Base-by-base conservation (phyloP, 2,329 filamentous ascomycete genomes). In the Orbilia oligospora region DNA sequence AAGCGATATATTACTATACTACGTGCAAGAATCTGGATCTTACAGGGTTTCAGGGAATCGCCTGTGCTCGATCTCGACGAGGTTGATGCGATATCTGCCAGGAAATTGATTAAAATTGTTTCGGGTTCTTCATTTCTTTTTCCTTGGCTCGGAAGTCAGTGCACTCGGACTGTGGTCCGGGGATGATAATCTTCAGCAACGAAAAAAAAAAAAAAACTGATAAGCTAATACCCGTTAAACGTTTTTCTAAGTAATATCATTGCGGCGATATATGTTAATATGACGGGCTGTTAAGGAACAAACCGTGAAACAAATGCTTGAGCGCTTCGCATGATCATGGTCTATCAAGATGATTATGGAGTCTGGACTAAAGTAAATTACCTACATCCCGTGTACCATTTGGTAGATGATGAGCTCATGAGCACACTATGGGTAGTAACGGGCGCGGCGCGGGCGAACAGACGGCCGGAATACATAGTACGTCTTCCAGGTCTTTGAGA, bases 141-240 rank as follows among this genome's bases (percentile, higher is more conserved):
- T 44, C 24, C 53, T 63, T 63, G 46, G 33, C 67, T 41, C 56
- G 69, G 44, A 36, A 63, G 66, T 61, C 66, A 51, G 53, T 63
- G 67, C 67, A 49, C 44, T 71, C 53, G 22, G 33, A 38, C 41
- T 44, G 44, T 33, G 41, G 38, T 14, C 41, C 56, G 24, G 46
- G 33, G 41, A 27, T 33, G 53, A 53, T 36, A 56, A 64, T 48
- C 33, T 41, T 61, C 56, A 51, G 36, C 56, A 27, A n/a, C 56
- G 27, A 30, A 30, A 30, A 30, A 44, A 27, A 30, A 30, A 30
- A 30, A 44, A 27, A 46, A 53, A 27, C 71, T 75, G 71, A 75
- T 75, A 75, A 75, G 71, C 64, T 75, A 75, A 75, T 68, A 75
- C 64, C 70, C 70, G 70, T 76, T 58, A 67, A 68, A 66, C 41